Percentiles rank a stretch among this genome's conserved stretches.
Conservation (phyloP, 2,329 filamentous ascomycete genomes). For the Kalaharituber pfeilii region DNA sequence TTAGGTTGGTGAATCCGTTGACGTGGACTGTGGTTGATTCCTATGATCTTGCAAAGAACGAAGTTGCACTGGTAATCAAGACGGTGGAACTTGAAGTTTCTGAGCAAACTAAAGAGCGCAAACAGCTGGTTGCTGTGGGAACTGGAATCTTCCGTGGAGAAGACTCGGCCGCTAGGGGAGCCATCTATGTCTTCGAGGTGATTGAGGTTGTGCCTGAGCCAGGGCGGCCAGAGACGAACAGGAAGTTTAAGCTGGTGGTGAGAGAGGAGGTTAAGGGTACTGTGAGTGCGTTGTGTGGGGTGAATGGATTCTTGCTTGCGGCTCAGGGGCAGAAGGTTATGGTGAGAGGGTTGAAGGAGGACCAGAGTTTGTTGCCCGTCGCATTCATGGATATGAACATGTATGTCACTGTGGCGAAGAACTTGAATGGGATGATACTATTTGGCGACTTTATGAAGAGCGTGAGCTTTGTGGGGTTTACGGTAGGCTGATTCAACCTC, state of each 20-base stretch:
- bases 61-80: conserved; percentile 37
- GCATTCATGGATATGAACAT: conserved; percentile 97
- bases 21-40: conserved; percentile 61
- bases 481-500: too few relatives aligned
- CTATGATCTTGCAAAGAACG: conserved; percentile 20
- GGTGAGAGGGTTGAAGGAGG: conserved; percentile 88
- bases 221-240: conserved; percentile 66
- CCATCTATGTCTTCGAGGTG: conserved; percentile 79
- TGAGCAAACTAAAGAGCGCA: conserved; percentile 73
- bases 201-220: conserved; percentile 84
- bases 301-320: conserved; percentile 71
- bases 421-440: conserved; percentile 65
- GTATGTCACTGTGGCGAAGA: conserved; percentile 72
- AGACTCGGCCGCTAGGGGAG: conserved; percentile 69
- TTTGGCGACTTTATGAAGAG: conserved; percentile 88
- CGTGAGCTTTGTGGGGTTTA: conserved; percentile 90
- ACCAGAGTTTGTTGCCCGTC: conserved; percentile 77
- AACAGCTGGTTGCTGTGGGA: conserved; percentile 65
- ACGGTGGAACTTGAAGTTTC: conserved; percentile 76
- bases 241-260: conserved; percentile 66
- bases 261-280: conserved; percentile 86
- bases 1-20: conserved; percentile 63
- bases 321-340: conserved; percentile 95
- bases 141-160: conserved; percentile 78
- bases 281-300: conserved; percentile 73